A percentile compares a stretch with the other conserved stretches of the same genome.
Conservation (phyloP, 2,329 filamentous ascomycete genomes). For the Lecanicillium sp. region DNA sequence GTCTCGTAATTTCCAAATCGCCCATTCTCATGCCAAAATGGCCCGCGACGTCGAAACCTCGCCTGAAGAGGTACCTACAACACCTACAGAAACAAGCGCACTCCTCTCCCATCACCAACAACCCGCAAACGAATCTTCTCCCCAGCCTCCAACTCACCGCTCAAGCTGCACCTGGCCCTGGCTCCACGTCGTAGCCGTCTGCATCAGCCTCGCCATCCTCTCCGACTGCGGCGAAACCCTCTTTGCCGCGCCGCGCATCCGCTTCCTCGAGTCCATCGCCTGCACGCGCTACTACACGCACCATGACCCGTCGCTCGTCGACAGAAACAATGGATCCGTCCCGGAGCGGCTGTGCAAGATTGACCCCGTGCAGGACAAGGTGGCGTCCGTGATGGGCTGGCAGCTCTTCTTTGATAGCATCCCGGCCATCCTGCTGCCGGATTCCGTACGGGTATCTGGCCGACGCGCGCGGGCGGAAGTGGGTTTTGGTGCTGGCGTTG, state of each 20-base stretch:
- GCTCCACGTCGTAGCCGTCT: background rate
- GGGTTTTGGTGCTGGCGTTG: background rate
- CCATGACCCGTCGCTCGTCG: background rate
- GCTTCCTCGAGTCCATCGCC: conserved; percentile 3
- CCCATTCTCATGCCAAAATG: too few species aligned
- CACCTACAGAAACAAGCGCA: too few species aligned
- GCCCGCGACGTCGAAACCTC: too few species aligned
- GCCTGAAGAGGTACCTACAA: too few species aligned
- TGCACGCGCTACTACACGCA: background rate
- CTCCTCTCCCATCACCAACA: too few species aligned
- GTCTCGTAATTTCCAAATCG: too few species aligned
- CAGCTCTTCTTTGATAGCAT: conserved; percentile 4
- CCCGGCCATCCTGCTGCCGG: background rate
- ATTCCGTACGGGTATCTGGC: background rate
- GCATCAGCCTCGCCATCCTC: background rate
- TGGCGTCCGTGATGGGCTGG: conserved; percentile 1
- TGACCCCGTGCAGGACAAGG: background rate
- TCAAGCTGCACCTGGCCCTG: background rate
- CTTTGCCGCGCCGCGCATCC: background rate
- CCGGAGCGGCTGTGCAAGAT: conserved; percentile 4
- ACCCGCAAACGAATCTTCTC: too few species aligned
- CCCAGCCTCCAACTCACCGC: too few species aligned
- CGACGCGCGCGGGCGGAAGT: background rate
- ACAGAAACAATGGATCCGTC: background rate
- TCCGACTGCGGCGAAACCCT: conserved; percentile 1